These are phyloP conservation scores for Yarrowia galli DNA, from an alignment of 1,139 yeast genomes.

Conservation along the genomic window DNA sequence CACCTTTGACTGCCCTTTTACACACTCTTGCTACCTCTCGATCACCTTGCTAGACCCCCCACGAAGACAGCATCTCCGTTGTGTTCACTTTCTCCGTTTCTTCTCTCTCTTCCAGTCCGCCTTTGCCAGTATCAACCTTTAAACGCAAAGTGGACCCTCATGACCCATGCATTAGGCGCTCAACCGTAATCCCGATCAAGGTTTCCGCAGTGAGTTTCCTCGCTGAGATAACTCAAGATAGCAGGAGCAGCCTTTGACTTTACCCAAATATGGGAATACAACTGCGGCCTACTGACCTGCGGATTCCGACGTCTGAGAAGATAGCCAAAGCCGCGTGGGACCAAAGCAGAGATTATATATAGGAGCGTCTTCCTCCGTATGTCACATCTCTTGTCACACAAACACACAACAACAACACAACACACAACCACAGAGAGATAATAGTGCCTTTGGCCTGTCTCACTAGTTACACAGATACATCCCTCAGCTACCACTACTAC, in stretches of 20 bases:
- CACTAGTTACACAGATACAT: background rate
- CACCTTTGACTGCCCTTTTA: too few relatives aligned
- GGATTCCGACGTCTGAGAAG: constrained; percentile 14
- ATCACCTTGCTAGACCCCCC: background rate
- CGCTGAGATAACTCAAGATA: constrained; percentile 37
- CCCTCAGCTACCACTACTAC: background rate
- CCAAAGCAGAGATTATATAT: constrained; percentile 6
- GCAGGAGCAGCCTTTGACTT: constrained; percentile 37
- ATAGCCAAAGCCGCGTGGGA: background rate
- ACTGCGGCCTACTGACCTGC: constrained; percentile 34
- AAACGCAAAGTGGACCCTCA: constrained; percentile 1
- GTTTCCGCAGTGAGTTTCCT: constrained; percentile 35
- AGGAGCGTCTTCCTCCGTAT: background rate
- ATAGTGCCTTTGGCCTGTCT: constrained; percentile 5
- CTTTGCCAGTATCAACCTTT: background rate
- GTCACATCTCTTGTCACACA: background rate
- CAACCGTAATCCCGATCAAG: background rate
- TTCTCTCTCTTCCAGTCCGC: background rate
- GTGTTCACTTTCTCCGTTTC: background rate
- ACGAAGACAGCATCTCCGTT: background rate
- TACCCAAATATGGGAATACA: constrained; percentile 26
- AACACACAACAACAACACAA: constrained; percentile 1
- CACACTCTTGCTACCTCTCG: background rate
- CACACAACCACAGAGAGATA: background rate
- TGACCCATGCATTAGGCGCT: background rate